These are phyloP conservation scores for Trichoderma cornu-damae DNA, from an alignment of 2,329 filamentous ascomycete species.

Conservation along the genomic window DNA sequence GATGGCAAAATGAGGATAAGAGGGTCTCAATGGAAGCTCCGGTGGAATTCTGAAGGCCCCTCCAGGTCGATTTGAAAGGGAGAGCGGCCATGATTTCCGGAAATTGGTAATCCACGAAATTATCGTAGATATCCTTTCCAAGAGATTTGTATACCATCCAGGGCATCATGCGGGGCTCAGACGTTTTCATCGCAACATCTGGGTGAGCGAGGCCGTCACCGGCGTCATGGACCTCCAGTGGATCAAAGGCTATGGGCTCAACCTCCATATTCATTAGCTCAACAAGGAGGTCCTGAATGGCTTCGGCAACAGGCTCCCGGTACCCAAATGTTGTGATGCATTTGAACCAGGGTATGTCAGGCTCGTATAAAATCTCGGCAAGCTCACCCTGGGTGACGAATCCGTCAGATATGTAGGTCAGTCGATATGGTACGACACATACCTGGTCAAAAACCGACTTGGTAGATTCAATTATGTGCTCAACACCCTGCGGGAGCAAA, in stretches of 20 bases:
- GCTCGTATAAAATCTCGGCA: slow-evolving; percentile 35
- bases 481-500: slow-evolving; percentile 30
- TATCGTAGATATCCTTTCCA: background rate
- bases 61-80: slow-evolving; percentile 26
- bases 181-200: slow-evolving; percentile 23
- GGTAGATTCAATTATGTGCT: slow-evolving; percentile 25
- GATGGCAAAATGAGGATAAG: slow-evolving; percentile 20
- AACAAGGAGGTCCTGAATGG: slow-evolving; percentile 24
- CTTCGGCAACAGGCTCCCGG: slow-evolving; percentile 20
- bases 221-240: slow-evolving; percentile 21
- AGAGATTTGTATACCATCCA: slow-evolving; percentile 22
- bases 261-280: background rate
- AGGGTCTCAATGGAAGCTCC: slow-evolving; percentile 19
- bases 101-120: slow-evolving; percentile 24
- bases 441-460: background rate
- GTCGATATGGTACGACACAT: background rate
- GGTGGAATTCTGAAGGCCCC: slow-evolving; percentile 22
- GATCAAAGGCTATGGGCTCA: background rate
- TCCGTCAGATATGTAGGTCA: background rate
- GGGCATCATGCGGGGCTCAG: slow-evolving; percentile 23
- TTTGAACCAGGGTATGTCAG: slow-evolving; percentile 35
- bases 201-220: background rate
- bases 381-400: slow-evolving; percentile 20
- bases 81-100: slow-evolving; percentile 22
- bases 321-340: slow-evolving; percentile 21